phyloP scores from a whole-genome alignment of 2,329 filamentous ascomycete species.

The Verticillium nubilum region DNA sequence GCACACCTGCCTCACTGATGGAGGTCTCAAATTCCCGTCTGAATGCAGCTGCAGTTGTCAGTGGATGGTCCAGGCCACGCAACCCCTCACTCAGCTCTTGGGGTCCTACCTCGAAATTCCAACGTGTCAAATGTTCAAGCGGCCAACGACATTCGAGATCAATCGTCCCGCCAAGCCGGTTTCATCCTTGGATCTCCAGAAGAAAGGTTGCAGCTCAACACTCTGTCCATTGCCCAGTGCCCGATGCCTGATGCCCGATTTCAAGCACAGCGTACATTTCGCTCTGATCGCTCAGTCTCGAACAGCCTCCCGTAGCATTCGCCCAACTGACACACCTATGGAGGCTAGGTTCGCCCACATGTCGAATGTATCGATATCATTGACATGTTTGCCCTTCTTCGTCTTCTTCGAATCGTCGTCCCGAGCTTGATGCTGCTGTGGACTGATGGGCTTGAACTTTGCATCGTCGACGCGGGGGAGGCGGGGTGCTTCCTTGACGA shows the following conservation, averaged over 20 bases:
- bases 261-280: no score
- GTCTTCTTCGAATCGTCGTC: not conserved
- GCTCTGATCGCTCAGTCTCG: no score
- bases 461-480: not conserved
- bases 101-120: not conserved
- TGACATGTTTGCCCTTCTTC: no score
- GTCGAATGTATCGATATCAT: no score
- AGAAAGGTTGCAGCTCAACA: no score
- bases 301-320: no score
- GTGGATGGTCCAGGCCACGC: not conserved
- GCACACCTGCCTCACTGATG: not conserved
- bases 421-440: not conserved
- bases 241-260: no score
- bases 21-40: not conserved
- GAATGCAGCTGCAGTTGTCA: not conserved
- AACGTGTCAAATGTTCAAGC: not conserved
- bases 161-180: not conserved
- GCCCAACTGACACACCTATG: no score
- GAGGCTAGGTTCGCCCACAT: no score
- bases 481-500: not conserved
- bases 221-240: no score
- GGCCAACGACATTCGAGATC: not conserved
- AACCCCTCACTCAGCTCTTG: not conserved
- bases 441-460: not conserved
- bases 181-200: not conserved